Evolutionary conservation across 768 basidiomycete species (phyloP).

Genomic region (Crucibulum laeve): DNA sequence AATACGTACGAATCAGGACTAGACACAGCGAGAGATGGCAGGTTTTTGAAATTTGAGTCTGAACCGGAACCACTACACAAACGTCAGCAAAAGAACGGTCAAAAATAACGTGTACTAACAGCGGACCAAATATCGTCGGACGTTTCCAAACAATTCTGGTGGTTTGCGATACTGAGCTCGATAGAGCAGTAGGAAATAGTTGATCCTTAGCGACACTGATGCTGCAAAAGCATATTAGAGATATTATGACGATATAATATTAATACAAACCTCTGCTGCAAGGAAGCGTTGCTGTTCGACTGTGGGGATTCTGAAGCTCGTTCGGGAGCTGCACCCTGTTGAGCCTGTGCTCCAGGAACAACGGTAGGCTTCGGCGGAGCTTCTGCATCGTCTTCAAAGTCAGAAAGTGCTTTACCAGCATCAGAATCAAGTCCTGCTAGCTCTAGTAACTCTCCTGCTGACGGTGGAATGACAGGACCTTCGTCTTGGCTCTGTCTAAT

Average conservation of each 20-base stretch:
- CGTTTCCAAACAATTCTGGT: conserved; percentile 29
- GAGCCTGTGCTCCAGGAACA: not conserved
- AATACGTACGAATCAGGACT: conserved; percentile 26
- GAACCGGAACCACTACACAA: conserved; percentile 32
- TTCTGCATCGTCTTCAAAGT: conserved; percentile 49
- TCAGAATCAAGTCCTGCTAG: conserved; percentile 41
- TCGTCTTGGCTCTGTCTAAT: no score
- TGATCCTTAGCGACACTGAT: conserved; percentile 37
- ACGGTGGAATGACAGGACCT: conserved; percentile 19
- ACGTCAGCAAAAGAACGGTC: conserved; percentile 3
- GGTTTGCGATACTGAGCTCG: not conserved
- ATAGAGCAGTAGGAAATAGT: conserved; percentile 5
- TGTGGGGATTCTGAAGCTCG: conserved; percentile 7
- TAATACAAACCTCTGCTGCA: not conserved
- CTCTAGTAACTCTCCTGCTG: conserved; percentile 42
- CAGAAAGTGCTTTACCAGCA: conserved; percentile 39
- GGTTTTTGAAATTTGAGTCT: conserved; percentile 8
- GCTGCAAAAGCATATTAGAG: conserved; percentile 16
- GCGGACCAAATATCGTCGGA: conserved; percentile 64
- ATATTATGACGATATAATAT: not conserved
- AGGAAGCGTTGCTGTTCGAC: not conserved
- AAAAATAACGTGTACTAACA: conserved; percentile 35
- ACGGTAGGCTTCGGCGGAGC: not conserved
- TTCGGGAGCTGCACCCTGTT: not conserved
- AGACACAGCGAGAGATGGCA: not conserved